Conservation (phyloP, 805 yeast species). For the Kockiozyma suomiensis region DNA sequence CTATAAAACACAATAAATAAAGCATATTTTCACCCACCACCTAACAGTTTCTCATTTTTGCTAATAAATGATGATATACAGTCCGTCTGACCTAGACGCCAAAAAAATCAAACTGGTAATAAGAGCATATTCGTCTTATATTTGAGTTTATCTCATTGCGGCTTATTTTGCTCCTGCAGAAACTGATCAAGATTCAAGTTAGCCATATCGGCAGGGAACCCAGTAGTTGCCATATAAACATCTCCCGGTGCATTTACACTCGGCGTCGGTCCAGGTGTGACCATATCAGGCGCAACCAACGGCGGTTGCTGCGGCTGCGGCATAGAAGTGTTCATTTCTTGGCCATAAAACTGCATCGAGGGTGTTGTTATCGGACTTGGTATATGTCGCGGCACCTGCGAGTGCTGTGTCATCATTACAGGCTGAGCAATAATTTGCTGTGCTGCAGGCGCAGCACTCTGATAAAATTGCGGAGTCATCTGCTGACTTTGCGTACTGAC, state of each 20-base stretch:
- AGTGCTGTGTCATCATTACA: too few species aligned
- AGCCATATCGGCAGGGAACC: background rate
- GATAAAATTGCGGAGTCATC: background rate
- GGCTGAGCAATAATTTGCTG: background rate
- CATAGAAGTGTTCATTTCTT: background rate
- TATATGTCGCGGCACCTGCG: background rate
- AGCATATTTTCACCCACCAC: background rate
- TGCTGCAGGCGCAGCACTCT: background rate
- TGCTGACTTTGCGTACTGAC: background rate
- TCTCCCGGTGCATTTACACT: background rate
- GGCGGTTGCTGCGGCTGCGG: background rate
- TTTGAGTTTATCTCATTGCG: background rate
- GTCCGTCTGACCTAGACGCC: too few species aligned
- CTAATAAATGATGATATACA: too few species aligned
- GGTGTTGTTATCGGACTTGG: background rate
- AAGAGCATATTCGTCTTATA: too few species aligned
- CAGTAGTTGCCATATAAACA: constrained; percentile 1
- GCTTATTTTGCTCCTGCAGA: background rate
- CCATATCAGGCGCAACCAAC: background rate
- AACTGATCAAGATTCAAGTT: constrained; percentile 2
- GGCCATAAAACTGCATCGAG: background rate
- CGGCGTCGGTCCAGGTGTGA: background rate
- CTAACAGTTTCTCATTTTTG: too few species aligned
- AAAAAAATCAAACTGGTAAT: too few species aligned
- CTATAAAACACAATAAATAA: background rate